phyloP scores from a whole-genome alignment of 441 rosid species.

The Populus trichocarpa region DNA sequence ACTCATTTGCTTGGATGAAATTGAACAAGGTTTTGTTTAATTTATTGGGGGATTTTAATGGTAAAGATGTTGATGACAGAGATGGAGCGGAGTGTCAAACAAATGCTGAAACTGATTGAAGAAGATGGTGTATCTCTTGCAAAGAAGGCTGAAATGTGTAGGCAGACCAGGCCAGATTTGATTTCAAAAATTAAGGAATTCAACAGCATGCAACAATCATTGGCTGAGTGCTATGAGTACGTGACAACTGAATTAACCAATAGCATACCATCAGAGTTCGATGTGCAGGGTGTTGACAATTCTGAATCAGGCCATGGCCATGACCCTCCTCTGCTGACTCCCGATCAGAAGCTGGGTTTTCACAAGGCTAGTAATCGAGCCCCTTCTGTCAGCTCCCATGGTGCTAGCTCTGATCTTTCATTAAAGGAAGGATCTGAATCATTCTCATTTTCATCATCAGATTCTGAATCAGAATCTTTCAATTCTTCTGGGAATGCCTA shows the following conservation, averaged over 20 bases:
- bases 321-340: constrained; percentile 39
- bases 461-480: constrained; percentile 65
- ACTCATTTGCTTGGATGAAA: neutral
- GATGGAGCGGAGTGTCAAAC: constrained; percentile 40
- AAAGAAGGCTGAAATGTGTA: constrained; percentile 26
- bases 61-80: constrained; percentile 18
- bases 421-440: constrained; percentile 51
- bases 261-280: constrained; percentile 20
- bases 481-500: constrained; percentile 47
- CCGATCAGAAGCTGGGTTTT: constrained; percentile 28
- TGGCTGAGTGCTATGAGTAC: constrained; percentile 39
- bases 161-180: constrained; percentile 34
- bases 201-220: constrained; percentile 29
- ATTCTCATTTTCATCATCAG: constrained; percentile 48
- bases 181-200: constrained; percentile 33
- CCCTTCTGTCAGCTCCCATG: constrained; percentile 40
- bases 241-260: constrained; percentile 31
- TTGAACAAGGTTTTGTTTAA: neutral
- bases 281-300: constrained; percentile 27
- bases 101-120: constrained; percentile 38
- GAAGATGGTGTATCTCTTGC: constrained; percentile 29
- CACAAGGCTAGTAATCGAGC: constrained; percentile 27
- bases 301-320: constrained; percentile 16
- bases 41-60: neutral
- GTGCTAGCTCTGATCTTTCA: constrained; percentile 43